Conservation (phyloP, 768 basidiomycete species). For the Chlorophyllum brunneum region DNA sequence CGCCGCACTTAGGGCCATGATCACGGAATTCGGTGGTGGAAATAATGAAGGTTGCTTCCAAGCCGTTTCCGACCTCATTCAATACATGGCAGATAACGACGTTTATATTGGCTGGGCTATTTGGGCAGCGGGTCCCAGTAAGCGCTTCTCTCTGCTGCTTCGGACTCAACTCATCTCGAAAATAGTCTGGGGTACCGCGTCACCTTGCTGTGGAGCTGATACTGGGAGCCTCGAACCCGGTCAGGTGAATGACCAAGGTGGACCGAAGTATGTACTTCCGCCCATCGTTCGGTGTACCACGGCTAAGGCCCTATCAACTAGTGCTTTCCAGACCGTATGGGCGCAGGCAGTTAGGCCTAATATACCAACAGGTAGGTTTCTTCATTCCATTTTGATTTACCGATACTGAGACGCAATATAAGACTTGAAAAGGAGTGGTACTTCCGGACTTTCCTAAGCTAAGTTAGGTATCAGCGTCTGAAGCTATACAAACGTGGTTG, state of each 20-base stretch:
- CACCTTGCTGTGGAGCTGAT: constrained; percentile 40
- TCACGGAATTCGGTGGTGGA: constrained; percentile 44
- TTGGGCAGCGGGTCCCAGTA: constrained; percentile 46
- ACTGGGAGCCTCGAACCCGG: constrained; percentile 43
- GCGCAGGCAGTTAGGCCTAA: constrained; percentile 31
- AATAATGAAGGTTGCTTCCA: constrained; percentile 40
- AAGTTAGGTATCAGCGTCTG: no score
- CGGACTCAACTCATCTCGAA: not conserved
- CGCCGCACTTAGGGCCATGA: constrained; percentile 29
- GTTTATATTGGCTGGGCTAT: constrained; percentile 46
- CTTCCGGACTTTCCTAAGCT: constrained; percentile 15
- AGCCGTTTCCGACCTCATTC: constrained; percentile 37
- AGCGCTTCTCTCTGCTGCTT: constrained; percentile 12
- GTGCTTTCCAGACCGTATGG: constrained; percentile 37
- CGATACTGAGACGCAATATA: not conserved
- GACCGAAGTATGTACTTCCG: constrained; percentile 29
- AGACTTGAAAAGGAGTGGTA: constrained; percentile 18
- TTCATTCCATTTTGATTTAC: not conserved
- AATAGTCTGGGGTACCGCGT: constrained; percentile 39
- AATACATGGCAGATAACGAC: constrained; percentile 36
- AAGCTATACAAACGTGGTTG: no score
- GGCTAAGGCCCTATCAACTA: constrained; percentile 9
- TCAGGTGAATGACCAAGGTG: constrained; percentile 29
- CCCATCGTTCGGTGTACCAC: not conserved
- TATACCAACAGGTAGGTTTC: constrained; percentile 22